Evolutionary conservation across 495 filamentous ascomycete species (phyloP).

Genomic region (Talaromyces thailandensis): DNA sequence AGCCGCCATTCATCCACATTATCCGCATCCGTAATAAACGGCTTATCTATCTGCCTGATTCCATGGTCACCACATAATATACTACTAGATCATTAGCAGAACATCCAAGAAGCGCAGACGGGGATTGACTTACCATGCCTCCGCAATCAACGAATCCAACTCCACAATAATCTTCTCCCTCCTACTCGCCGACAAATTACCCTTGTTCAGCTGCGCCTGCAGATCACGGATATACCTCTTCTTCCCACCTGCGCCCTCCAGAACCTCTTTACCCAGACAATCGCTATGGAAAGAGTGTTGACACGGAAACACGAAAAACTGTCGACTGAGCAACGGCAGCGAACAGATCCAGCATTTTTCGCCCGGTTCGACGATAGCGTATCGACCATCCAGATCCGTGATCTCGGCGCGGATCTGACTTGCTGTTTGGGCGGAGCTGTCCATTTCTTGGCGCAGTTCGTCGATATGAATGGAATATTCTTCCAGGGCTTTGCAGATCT

Average conservation of each 20-base stretch:
- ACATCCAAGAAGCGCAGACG: not conserved
- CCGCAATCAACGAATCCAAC: constrained; percentile 77
- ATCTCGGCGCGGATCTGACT: constrained; percentile 84
- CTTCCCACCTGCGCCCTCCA: constrained; percentile 65
- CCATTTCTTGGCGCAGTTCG: constrained; percentile 86
- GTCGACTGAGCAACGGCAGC: constrained; percentile 72
- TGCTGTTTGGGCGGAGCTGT: constrained; percentile 79
- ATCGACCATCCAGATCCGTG: constrained; percentile 70
- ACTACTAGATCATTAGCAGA: constrained; percentile 17
- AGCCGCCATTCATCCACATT: constrained; percentile 76
- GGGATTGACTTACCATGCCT: constrained; percentile 54
- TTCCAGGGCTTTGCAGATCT: constrained; percentile 89
- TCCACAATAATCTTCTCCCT: constrained; percentile 81
- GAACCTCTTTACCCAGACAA: constrained; percentile 74
- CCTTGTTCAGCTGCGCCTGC: constrained; percentile 68
- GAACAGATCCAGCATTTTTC: constrained; percentile 87
- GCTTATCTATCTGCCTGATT: constrained; percentile 85
- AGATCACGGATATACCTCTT: constrained; percentile 74
- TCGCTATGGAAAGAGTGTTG: constrained; percentile 97
- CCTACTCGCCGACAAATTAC: constrained; percentile 50
- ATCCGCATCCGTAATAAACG: constrained; percentile 68
- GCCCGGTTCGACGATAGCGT: constrained; percentile 93
- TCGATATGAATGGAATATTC: constrained; percentile 88
- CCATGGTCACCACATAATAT: constrained; percentile 91
- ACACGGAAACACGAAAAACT: constrained; percentile 97